Percentiles rank a stretch among this genome's conserved stretches.
These are phyloP conservation scores for Dictyostelium citrinum DNA, from an alignment of 78 protist genomes.

Conservation along the genomic window DNA sequence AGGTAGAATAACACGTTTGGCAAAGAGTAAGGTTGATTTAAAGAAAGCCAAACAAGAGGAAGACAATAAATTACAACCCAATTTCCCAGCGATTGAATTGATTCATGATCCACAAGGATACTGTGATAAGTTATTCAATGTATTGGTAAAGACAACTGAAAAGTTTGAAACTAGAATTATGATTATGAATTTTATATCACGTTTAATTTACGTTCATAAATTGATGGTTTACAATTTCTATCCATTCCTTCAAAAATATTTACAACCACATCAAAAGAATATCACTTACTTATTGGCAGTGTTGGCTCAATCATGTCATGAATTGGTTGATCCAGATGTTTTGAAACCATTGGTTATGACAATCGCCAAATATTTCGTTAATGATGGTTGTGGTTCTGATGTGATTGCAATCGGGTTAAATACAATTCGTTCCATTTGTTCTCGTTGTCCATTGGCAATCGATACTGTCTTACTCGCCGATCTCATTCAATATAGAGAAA, in stretches of 20 bases:
- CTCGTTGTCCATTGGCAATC: conserved; percentile 91
- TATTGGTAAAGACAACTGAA: conserved; percentile 76
- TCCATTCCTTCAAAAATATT: conserved; percentile 86
- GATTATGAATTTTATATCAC: conserved; percentile 85
- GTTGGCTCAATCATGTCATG: conserved; percentile 93
- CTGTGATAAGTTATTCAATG: conserved; percentile 81
- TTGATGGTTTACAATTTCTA: conserved; percentile 89
- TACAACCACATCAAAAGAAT: conserved; percentile 90
- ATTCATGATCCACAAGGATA: conserved; percentile 93
- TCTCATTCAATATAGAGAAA: conserved; percentile 78
- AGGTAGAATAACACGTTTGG: neutral
- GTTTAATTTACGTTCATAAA: conserved; percentile 86
- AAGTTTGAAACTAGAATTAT: conserved; percentile 85
- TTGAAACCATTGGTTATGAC: conserved; percentile 87
- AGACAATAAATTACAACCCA: neutral
- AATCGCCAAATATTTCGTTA: conserved; percentile 89
- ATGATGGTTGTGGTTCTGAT: conserved; percentile 88
- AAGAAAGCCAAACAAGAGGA: conserved; percentile 34
- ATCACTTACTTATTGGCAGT: conserved; percentile 87
- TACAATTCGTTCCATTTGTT: conserved; percentile 88
- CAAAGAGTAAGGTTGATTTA: conserved; percentile 46
- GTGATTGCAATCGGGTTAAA: conserved; percentile 93
- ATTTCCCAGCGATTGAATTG: conserved; percentile 83
- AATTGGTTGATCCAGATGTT: conserved; percentile 91
- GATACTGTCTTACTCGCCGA: conserved; percentile 81